Conservation (phyloP, 2,329 filamentous ascomycete species). For the Seiridium unicorne region DNA sequence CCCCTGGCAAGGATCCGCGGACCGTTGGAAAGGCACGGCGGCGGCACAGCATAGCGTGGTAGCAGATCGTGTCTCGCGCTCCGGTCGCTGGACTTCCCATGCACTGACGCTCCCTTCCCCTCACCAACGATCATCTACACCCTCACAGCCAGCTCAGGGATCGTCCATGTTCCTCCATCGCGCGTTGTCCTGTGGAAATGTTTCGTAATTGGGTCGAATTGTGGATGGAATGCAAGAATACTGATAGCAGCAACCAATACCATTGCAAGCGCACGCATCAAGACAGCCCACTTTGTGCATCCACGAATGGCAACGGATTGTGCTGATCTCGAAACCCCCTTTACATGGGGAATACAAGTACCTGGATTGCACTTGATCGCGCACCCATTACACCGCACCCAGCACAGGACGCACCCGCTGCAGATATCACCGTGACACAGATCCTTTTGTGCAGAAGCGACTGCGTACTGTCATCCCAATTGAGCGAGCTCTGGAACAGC, state of each 20-base stretch:
- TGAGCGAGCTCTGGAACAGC: background rate
- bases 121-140: background rate
- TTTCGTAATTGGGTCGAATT: background rate
- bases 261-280: background rate
- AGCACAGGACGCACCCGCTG: background rate
- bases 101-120: background rate
- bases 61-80: conserved; percentile 38
- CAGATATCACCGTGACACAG: conserved; percentile 1
- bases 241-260: background rate
- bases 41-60: conserved; percentile 12
- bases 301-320: conserved; percentile 4
- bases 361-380: too few relatives aligned
- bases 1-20: background rate
- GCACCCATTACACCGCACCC: background rate
- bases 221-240: background rate
- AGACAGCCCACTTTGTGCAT: background rate
- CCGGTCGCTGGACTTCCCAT: conserved; percentile 12
- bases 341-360: background rate
- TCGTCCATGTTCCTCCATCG: conserved; percentile 1
- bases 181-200: background rate
- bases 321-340: conserved; percentile 7
- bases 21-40: background rate
- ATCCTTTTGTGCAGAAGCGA: background rate
- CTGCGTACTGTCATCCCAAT: background rate
- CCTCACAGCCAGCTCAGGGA: background rate